phyloP scores from a whole-genome alignment of 2,329 filamentous ascomycete genomes.

The Clarireedia paspali region DNA sequence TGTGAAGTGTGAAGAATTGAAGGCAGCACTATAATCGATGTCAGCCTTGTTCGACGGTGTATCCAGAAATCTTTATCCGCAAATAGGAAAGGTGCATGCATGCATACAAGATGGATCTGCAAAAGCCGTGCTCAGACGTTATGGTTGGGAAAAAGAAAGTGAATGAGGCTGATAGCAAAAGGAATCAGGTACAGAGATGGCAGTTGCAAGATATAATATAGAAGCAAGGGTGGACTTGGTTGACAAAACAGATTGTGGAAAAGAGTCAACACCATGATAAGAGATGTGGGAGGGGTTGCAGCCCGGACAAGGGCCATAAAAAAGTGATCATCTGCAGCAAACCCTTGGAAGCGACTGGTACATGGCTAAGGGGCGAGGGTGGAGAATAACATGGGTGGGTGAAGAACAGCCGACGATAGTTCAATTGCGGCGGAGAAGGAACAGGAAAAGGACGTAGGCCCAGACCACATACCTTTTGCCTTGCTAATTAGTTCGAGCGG shows the following conservation, averaged over 20 bases:
- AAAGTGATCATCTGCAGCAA: conserved; percentile 25
- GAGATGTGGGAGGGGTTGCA: conserved; percentile 22
- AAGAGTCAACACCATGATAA: conserved; percentile 24
- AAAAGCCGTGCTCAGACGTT: background rate
- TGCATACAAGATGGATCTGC: background rate
- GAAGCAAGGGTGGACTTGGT: conserved; percentile 27
- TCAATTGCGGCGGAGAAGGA: conserved; percentile 10
- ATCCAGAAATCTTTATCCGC: background rate
- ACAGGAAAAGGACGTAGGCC: conserved; percentile 3
- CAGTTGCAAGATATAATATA: conserved; percentile 24
- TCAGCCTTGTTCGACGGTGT: background rate
- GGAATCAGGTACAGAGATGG: conserved; percentile 11
- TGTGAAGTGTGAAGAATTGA: no score
- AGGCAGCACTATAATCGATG: background rate
- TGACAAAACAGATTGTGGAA: conserved; percentile 15
- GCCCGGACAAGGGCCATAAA: conserved; percentile 15
- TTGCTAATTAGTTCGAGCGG: conserved; percentile 5
- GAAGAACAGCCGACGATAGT: conserved; percentile 6
- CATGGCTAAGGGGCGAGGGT: conserved; percentile 20
- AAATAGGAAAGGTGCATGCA: conserved; percentile 1
- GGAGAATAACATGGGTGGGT: conserved; percentile 22
- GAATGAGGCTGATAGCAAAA: conserved; percentile 4
- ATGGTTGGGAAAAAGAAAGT: background rate
- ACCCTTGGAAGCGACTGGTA: conserved; percentile 22
- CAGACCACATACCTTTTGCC: conserved; percentile 17